Base-by-base conservation (phyloP, 768 basidiomycete species). In the Tephrocybe sp. region DNA sequence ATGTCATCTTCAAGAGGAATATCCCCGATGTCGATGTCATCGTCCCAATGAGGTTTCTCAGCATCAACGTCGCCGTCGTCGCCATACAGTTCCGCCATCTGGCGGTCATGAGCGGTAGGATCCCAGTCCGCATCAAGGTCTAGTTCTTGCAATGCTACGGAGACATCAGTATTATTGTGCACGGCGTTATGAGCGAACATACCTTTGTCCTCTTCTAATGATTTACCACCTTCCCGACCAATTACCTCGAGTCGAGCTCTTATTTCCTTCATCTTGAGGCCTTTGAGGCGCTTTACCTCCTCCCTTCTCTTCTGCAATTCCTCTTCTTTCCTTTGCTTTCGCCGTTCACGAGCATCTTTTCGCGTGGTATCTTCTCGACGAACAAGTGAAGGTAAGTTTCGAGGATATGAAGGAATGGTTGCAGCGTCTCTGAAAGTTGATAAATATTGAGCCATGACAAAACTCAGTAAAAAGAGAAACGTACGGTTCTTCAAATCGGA, bases 101-200 rank as follows among this genome's bases (percentile, higher is more conserved):
- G 89, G 32, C 66, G 68, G 56, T 97, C 93, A 62, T 97, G 91
- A 49, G 81, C 80, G 10, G 77, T 82, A 11, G 92, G 87, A 60
- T 98, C 92, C 88, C 92, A 98, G 39, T 98, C 94, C 1, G 84
- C 91, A 10, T 98, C 94, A 5, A 99, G 70, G 59, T 96, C 92
- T 3, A 96, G 74, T 36, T 79, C 80, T 46, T 77, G 71, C 45
- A 93, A 66, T 3, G 81, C 89, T 83, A 58, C 9, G 45, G 12
- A 49, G 5, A 39, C 22, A 22, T 52, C 2, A 57, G 45, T 26
- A 46, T 39, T 12, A 9, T 50, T 19, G 10, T 16, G 32, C 14
- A 23, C 48, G 22, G n/a, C 9, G 26, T 20, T 22, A 43, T 30
- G 14, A 19, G 33, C 11, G 2, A 36, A 23, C 62, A 49, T 58